Evolutionary conservation across 192 early-diverging fungal genomes (phyloP).

Genomic region (Coemansia sp.): DNA sequence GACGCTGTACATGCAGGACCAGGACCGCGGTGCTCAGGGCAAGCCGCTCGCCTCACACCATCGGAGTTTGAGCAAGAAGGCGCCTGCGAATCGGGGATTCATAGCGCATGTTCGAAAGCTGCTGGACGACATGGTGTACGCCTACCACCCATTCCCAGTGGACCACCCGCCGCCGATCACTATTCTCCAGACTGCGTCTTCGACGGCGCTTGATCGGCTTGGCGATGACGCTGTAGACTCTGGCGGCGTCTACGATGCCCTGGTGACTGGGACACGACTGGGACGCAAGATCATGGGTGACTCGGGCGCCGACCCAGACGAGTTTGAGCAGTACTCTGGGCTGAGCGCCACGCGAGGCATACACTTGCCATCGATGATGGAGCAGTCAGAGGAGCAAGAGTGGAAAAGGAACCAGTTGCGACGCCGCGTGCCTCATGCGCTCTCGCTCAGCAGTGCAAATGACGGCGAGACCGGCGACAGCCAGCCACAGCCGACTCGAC

Average conservation of each 20-base stretch:
- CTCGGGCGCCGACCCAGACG: not conserved
- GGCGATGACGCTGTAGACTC: slow-evolving; percentile 22
- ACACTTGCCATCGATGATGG: slow-evolving; percentile 36
- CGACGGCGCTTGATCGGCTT: slow-evolving; percentile 40
- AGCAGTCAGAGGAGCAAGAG: slow-evolving; percentile 35
- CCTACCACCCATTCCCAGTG: slow-evolving; percentile 23
- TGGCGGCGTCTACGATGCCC: slow-evolving; percentile 11
- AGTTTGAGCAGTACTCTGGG: slow-evolving; percentile 31
- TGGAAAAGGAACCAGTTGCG: slow-evolving; percentile 9
- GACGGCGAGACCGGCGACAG: not conserved
- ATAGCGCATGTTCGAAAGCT: slow-evolving; percentile 10
- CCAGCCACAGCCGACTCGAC: not conserved
- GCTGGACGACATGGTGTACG: slow-evolving; percentile 23
- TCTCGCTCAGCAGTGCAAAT: slow-evolving; percentile 21
- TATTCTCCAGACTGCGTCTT: slow-evolving; percentile 49
- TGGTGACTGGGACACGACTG: slow-evolving; percentile 22
- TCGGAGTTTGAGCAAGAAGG: not conserved
- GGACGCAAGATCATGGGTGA: slow-evolving; percentile 25
- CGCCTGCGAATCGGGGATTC: not conserved
- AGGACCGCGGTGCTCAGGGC: not conserved
- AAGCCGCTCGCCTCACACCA: not conserved
- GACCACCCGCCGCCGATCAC: slow-evolving; percentile 27
- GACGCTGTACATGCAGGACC: slow-evolving; percentile 28
- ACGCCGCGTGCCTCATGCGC: slow-evolving; percentile 8
- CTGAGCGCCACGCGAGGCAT: slow-evolving; percentile 16